Evolutionary conservation across 176 grass and related monocot genomes (phyloP), one percentile per base, ranked within the genome.

Genomic region (Zoysia pacifica): DNA sequence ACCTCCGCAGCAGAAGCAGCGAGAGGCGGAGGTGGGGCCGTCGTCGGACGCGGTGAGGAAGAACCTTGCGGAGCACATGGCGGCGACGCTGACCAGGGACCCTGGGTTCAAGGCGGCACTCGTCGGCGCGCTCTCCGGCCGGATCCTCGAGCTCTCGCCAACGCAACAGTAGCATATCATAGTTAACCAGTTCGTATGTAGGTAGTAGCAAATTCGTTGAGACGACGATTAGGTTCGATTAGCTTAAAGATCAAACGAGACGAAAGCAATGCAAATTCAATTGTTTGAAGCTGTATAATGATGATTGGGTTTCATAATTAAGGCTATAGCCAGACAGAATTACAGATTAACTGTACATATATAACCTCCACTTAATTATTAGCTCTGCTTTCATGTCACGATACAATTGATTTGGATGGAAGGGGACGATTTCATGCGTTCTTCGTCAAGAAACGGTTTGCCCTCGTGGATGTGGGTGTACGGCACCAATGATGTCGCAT

Each of bases 41-140:
- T 58, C 66, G 54, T 28, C 28, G 28, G 83, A 88, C 42, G 70
- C 63, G 4, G 67, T 83, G 8, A 79, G 75, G 55, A 68, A 67
- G 48, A 91, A 81, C 65, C 75, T 98, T 68, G 88, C 87, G 5
- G 90, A 93, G 78, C 88, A 98, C 65, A 91, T 98, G 96, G 92
- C 92, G 11, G 70, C 79, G 47, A 86, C 92, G 19, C 80, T 98
- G 47, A 93, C 92, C 11, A 87, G 69, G 65, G 86, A 95, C 45
- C 96, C 96, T 5, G 82, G 86, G 52, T 95, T 98, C 75, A 91
- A 94, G 70, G 85, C 86, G 2, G 92, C 88, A 9, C 81, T 98
- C 7, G 90, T 91, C 40, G 78, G 74, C 5, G 96, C 90, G 16
- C 89, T 98, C 54, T 98, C 96, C 15, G 88, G 92, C 5, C 52